Evolutionary conservation across 139 green algal species (phyloP).

Genomic region (Picochlorum sp.): DNA sequence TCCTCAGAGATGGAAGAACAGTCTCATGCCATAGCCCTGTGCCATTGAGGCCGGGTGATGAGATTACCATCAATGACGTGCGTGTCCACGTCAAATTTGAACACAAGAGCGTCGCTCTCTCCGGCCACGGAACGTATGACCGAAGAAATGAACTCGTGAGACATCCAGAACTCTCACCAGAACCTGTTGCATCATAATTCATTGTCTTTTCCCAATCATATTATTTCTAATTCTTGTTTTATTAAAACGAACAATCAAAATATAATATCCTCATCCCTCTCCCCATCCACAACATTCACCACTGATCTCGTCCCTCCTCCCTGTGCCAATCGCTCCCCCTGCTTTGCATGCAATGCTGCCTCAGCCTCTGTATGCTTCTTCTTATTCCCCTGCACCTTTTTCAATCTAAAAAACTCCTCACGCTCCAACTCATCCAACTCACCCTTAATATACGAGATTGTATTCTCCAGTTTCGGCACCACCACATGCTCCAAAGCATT

Average conservation of each 20-base stretch:
- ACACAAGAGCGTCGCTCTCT: constrained; percentile 27
- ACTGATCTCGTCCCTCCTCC: not conserved
- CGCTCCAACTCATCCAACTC: constrained; percentile 99
- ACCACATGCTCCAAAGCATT: constrained; percentile 99
- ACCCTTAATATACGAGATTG: constrained; percentile 97
- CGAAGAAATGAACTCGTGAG: not conserved
- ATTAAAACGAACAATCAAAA: not conserved
- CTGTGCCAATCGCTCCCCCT: constrained; percentile 25
- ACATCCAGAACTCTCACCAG: not conserved
- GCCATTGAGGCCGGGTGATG: constrained; percentile 34
- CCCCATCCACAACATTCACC: not conserved
- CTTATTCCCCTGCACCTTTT: constrained; percentile 89
- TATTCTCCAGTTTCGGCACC: constrained; percentile 94
- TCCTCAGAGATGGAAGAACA: not conserved
- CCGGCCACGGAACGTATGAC: constrained; percentile 11
- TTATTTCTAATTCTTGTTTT: not conserved
- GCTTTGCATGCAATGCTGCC: constrained; percentile 51
- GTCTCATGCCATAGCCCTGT: not conserved
- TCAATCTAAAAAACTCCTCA: constrained; percentile 99
- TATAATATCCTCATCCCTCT: constrained; percentile 13
- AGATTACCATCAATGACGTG: constrained; percentile 40
- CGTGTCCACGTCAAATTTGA: constrained; percentile 55
- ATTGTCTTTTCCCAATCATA: too few relatives aligned
- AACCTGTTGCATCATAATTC: too few relatives aligned
- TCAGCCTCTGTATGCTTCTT: constrained; percentile 48